Conservation (phyloP, 179 eudicot species). For the Vitellaria paradoxa region DNA sequence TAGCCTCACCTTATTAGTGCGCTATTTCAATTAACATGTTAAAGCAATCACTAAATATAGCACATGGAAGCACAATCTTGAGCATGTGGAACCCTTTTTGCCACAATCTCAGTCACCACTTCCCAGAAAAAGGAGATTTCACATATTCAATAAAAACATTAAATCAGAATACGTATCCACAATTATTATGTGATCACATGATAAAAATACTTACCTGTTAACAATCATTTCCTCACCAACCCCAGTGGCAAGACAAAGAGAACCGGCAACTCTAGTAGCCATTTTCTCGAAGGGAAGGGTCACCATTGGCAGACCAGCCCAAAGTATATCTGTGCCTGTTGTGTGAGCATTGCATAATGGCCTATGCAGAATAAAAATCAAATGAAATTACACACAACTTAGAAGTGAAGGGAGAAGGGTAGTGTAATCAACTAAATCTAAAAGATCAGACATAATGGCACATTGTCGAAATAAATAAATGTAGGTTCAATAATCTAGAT, state of each 20-base stretch:
- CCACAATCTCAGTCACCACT: too few relatives aligned
- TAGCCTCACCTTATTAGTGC: neutral
- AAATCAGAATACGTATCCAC: neutral
- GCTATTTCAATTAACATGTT: too few relatives aligned
- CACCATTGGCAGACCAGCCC: constrained; percentile 99
- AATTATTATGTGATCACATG: neutral
- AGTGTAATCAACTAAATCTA: neutral
- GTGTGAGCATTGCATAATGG: constrained; percentile 98
- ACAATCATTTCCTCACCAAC: constrained; percentile 96
- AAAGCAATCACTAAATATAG: too few relatives aligned
- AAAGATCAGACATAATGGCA: neutral
- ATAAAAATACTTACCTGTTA: constrained; percentile 42
- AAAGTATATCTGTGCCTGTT: constrained; percentile 95
- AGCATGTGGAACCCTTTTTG: too few relatives aligned
- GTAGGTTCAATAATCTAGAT: constrained; percentile 4
- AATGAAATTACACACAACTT: neutral
- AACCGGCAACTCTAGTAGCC: constrained; percentile 99
- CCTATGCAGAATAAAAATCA: constrained; percentile 34
- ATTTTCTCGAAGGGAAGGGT: constrained; percentile 96
- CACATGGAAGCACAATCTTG: too few relatives aligned
- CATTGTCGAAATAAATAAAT: neutral
- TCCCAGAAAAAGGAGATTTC: neutral
- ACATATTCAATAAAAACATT: neutral
- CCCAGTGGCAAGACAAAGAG: constrained; percentile 95
- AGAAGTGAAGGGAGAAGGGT: neutral